These are phyloP conservation scores for Diaporthe helianthi DNA, from an alignment of 2,329 filamentous ascomycete species.

Conservation along the genomic window DNA sequence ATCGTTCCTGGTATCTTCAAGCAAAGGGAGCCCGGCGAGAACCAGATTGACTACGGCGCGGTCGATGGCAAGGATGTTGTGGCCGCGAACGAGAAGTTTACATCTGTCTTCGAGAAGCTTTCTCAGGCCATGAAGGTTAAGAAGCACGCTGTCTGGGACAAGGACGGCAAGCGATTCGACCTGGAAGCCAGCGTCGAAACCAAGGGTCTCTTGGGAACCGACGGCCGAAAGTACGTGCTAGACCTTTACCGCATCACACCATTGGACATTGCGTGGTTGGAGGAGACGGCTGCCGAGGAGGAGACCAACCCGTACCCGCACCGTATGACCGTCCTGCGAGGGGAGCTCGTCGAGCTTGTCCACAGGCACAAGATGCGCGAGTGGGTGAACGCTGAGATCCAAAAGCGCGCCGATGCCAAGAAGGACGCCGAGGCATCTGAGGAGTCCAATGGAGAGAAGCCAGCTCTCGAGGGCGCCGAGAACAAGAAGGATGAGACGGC, in stretches of 20 bases:
- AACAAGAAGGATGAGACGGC: slow-evolving; percentile 39
- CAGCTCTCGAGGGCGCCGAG: slow-evolving; percentile 17
- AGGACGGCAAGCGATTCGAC: slow-evolving; percentile 88
- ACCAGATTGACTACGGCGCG: slow-evolving; percentile 98
- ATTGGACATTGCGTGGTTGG: slow-evolving; percentile 88
- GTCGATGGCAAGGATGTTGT: slow-evolving; percentile 97
- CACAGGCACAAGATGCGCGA: slow-evolving; percentile 86
- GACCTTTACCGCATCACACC: slow-evolving; percentile 96
- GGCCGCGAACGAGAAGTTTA: slow-evolving; percentile 87
- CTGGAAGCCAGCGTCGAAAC: slow-evolving; percentile 97
- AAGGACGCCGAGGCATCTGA: slow-evolving; percentile 41
- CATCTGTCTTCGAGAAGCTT: slow-evolving; percentile 83
- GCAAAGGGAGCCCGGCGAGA: slow-evolving; percentile 95
- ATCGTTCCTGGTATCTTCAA: slow-evolving; percentile 99
- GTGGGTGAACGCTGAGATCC: slow-evolving; percentile 82
- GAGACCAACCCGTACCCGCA: slow-evolving; percentile 76
- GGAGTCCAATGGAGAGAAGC: slow-evolving; percentile 36
- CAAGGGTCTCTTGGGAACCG: slow-evolving; percentile 95
- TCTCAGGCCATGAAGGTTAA: slow-evolving; percentile 92
- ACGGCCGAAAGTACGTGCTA: slow-evolving; percentile 96
- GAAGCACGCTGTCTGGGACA: slow-evolving; percentile 97
- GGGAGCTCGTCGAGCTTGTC: slow-evolving; percentile 88
- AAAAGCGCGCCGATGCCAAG: slow-evolving; percentile 61
- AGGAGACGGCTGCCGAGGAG: slow-evolving; percentile 67
- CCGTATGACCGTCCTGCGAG: slow-evolving; percentile 91